These are phyloP conservation scores for Colletotrichum simmondsii DNA, from an alignment of 2,329 filamentous ascomycete species.

Conservation along the genomic window DNA sequence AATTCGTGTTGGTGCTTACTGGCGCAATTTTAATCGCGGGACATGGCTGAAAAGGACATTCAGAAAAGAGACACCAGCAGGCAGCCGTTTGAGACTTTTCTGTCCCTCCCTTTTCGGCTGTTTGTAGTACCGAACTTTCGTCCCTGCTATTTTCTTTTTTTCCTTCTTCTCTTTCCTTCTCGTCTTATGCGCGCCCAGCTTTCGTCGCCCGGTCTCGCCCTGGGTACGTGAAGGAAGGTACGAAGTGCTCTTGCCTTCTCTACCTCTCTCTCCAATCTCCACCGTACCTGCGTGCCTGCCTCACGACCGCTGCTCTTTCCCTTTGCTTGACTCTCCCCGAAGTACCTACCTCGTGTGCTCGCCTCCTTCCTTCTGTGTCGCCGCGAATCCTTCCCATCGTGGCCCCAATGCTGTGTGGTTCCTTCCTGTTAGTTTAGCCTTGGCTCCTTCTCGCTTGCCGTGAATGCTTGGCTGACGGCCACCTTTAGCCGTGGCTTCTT, in stretches of 20 bases:
- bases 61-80: background rate
- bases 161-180: background rate
- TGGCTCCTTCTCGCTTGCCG: slow-evolving; percentile 4
- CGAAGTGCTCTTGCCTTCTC: background rate
- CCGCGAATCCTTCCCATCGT: background rate
- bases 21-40: background rate
- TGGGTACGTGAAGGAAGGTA: background rate
- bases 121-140: background rate
- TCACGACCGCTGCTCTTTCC: background rate
- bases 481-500: background rate
- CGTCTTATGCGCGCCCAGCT: background rate
- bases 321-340: background rate
- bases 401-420: background rate
- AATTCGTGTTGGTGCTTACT: background rate
- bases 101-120: background rate
- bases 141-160: background rate
- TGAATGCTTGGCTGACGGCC: background rate
- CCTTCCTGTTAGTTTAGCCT: background rate
- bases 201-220: background rate
- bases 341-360: background rate
- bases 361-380: background rate
- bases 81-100: background rate
- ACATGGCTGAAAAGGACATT: background rate
- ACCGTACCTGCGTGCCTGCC: background rate
- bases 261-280: background rate